Conservation (phyloP, 1,139 yeast species). For the Waltiozyma sp. region DNA sequence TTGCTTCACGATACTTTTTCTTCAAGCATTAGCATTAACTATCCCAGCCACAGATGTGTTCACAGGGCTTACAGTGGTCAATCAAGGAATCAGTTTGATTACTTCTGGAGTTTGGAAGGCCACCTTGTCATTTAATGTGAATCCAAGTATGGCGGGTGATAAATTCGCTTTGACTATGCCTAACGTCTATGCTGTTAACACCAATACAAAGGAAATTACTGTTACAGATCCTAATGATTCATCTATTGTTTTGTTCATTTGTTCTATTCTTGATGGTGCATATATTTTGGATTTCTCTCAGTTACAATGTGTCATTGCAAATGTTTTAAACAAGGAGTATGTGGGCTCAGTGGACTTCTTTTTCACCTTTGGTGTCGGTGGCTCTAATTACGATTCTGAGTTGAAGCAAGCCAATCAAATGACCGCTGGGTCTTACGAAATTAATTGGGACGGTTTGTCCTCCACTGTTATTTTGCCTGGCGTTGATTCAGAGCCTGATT, state of each 20-base stretch:
- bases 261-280: constrained; percentile 24
- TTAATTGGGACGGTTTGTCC: constrained; percentile 14
- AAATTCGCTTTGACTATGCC: constrained; percentile 19
- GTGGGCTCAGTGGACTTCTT: constrained; percentile 20
- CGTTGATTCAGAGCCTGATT: constrained; percentile 5
- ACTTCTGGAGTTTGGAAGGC: background rate
- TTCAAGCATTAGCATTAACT: background rate
- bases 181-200: constrained; percentile 17
- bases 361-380: constrained; percentile 24
- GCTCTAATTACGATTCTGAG: constrained; percentile 19
- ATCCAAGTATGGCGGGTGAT: constrained; percentile 13
- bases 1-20: background rate
- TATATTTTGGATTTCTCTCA: constrained; percentile 18
- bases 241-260: constrained; percentile 17
- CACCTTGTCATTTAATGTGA: background rate
- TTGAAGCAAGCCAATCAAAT: constrained; percentile 20
- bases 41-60: background rate
- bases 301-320: constrained; percentile 19
- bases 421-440: constrained; percentile 15
- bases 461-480: constrained; percentile 19
- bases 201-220: constrained; percentile 7
- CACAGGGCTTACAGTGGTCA: background rate
- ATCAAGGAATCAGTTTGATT: background rate
- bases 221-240: constrained; percentile 11
- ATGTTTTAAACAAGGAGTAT: background rate